These are phyloP conservation scores for Salix brachista DNA, from an alignment of 345 rosid species.

Conservation along the genomic window DNA sequence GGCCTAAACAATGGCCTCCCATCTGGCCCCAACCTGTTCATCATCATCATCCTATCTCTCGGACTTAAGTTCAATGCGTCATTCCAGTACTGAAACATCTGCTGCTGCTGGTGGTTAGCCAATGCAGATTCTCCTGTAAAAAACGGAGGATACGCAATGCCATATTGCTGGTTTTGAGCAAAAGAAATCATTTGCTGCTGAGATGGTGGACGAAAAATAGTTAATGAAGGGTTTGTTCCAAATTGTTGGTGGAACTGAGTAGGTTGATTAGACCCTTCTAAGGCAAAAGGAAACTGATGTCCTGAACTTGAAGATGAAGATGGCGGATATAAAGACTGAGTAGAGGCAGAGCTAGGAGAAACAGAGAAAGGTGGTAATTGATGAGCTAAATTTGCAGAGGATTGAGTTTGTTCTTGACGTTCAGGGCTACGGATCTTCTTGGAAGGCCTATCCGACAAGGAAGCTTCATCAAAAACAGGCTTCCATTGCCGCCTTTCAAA, in stretches of 20 bases:
- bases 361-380: constrained; percentile 19
- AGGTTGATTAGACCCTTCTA: constrained; percentile 36
- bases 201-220: constrained; percentile 26
- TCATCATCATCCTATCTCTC: constrained; percentile 74
- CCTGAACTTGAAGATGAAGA: constrained; percentile 27
- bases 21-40: constrained; percentile 61
- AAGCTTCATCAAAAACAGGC: constrained; percentile 52
- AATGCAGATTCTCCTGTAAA: constrained; percentile 27
- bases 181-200: constrained; percentile 79
- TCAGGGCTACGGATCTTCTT: constrained; percentile 66
- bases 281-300: constrained; percentile 49
- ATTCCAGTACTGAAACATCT: constrained; percentile 59
- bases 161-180: constrained; percentile 40
- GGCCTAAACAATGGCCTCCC: constrained; percentile 50
- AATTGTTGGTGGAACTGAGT: constrained; percentile 41
- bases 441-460: constrained; percentile 48
- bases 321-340: constrained; percentile 4
- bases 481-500: constrained; percentile 47
- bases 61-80: constrained; percentile 66
- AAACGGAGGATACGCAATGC: constrained; percentile 29
- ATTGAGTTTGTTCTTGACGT: constrained; percentile 34
- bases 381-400: constrained; percentile 16
- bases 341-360: constrained; percentile 5
- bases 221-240: constrained; percentile 19
- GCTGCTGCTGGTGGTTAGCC: constrained; percentile 43